These are phyloP conservation scores for Trametes cinnabarina DNA, from an alignment of 768 basidiomycete species.

Conservation along the genomic window DNA sequence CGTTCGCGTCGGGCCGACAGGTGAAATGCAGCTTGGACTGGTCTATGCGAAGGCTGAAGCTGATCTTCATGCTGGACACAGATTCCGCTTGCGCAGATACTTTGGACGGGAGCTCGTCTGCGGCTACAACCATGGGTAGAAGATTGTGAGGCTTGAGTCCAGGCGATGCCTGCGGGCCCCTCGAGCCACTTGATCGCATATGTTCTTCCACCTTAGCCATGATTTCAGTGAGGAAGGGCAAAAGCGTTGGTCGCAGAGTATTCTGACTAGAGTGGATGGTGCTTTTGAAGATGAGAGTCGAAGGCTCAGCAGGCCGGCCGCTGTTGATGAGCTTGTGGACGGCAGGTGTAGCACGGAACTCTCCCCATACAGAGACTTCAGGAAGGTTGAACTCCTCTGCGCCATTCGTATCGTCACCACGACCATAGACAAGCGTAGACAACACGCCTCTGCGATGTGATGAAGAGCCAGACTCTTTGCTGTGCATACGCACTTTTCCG, in stretches of 20 bases:
- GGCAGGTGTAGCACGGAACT: conserved; percentile 65
- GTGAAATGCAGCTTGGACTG: conserved; percentile 82
- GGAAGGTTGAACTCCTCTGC: conserved; percentile 74
- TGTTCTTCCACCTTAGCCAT: conserved; percentile 67
- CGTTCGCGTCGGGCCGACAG: conserved; percentile 89
- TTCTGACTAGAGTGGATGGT: conserved; percentile 91
- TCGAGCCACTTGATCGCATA: conserved; percentile 52
- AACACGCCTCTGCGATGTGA: conserved; percentile 35
- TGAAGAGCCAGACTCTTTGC: conserved; percentile 40
- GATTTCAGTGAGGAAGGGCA: conserved; percentile 83
- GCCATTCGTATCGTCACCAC: conserved; percentile 41
- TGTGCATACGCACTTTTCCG: conserved; percentile 78
- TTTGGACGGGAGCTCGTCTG: conserved; percentile 10
- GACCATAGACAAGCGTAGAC: conserved; percentile 41
- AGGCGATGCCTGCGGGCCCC: conserved; percentile 17
- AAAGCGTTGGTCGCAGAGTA: conserved; percentile 71
- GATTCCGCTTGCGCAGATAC: conserved; percentile 18
- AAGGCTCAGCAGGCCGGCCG: conserved; percentile 41
- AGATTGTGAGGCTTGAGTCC: conserved; percentile 3
- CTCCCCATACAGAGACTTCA: conserved; percentile 76
- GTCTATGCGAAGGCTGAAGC: conserved; percentile 88
- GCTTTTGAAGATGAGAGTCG: conserved; percentile 75
- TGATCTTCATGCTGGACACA: conserved; percentile 62
- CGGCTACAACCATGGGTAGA: conserved; percentile 14
- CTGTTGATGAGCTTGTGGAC: conserved; percentile 34